Percentiles rank a stretch among this genome's conserved stretches.
These are phyloP conservation scores for Dimocarpus longan DNA, from an alignment of 345 rosid genomes.

Conservation along the genomic window DNA sequence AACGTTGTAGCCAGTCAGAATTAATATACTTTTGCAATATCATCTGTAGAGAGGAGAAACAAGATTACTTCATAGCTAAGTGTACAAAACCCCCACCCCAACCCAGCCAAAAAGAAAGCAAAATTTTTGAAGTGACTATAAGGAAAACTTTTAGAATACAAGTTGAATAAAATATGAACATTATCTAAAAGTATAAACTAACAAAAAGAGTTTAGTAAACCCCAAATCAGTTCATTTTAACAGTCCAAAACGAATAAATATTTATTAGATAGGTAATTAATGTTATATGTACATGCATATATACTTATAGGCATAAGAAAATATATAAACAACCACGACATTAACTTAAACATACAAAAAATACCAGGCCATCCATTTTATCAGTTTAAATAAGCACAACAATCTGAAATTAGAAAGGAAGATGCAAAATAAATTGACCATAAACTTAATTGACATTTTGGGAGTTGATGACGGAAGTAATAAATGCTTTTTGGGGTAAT, in stretches of 20 bases:
- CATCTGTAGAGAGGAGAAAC: constrained; percentile 61
- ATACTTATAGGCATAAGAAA: neutral
- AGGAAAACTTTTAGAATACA: neutral
- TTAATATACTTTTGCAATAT: constrained; percentile 62
- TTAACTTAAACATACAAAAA: neutral
- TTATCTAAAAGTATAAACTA: constrained; percentile 1
- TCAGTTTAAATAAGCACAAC: neutral
- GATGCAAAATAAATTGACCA: neutral
- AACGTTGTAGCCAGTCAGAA: constrained; percentile 63
- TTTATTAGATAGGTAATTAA: neutral
- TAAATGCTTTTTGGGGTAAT: neutral
- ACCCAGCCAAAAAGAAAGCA: neutral
- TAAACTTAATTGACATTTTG: neutral
- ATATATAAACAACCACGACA: neutral
- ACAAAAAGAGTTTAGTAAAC: neutral
- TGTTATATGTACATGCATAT: neutral
- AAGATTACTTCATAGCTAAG: constrained; percentile 15
- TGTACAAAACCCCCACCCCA: neutral
- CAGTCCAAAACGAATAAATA: neutral
- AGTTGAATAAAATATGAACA: neutral
- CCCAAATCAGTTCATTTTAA: neutral
- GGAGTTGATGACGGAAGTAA: neutral
- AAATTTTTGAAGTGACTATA: neutral
- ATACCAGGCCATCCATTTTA: neutral
- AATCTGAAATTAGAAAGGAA: neutral